Evolutionary conservation across 2,329 filamentous ascomycete genomes (phyloP).

Genomic region (Aspergillus phoenicis): DNA sequence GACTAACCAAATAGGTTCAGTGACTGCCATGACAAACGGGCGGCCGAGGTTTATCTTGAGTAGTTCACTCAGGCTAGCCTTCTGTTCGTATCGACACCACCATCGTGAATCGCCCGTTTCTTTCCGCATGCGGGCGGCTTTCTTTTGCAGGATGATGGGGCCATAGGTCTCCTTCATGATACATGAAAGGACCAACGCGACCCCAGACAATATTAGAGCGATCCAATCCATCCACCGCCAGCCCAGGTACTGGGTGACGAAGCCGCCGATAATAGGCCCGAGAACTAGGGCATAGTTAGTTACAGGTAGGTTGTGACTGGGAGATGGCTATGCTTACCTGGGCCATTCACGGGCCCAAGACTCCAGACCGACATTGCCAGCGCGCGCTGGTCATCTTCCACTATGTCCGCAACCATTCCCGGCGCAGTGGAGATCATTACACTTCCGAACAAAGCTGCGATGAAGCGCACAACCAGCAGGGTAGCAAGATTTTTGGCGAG

Average conservation of each 20-base stretch:
- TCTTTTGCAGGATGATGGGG: constrained; percentile 68
- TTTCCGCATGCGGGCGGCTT: constrained; percentile 65
- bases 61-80: constrained; percentile 63
- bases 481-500: constrained; percentile 67
- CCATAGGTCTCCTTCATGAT: constrained; percentile 75
- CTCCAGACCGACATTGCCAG: constrained; percentile 82
- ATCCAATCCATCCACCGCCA: constrained; percentile 92
- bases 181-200: constrained; percentile 61
- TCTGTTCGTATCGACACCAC: constrained; percentile 80
- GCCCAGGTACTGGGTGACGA: constrained; percentile 68
- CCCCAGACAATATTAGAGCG: constrained; percentile 69
- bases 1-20: constrained; percentile 78
- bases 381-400: constrained; percentile 76
- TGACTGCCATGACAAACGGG: constrained; percentile 75
- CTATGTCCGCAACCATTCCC: constrained; percentile 80
- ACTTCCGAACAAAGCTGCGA: constrained; percentile 72
- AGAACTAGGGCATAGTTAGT: constrained; percentile 39
- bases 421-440: constrained; percentile 83
- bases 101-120: constrained; percentile 71
- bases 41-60: constrained; percentile 75
- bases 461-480: constrained; percentile 73
- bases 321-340: constrained; percentile 32
- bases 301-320: neutral
- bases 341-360: constrained; percentile 82
- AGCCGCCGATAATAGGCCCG: constrained; percentile 77